Base-by-base conservation (phyloP, 2,329 filamentous ascomycete species). In the Hypoxylon sp. region DNA sequence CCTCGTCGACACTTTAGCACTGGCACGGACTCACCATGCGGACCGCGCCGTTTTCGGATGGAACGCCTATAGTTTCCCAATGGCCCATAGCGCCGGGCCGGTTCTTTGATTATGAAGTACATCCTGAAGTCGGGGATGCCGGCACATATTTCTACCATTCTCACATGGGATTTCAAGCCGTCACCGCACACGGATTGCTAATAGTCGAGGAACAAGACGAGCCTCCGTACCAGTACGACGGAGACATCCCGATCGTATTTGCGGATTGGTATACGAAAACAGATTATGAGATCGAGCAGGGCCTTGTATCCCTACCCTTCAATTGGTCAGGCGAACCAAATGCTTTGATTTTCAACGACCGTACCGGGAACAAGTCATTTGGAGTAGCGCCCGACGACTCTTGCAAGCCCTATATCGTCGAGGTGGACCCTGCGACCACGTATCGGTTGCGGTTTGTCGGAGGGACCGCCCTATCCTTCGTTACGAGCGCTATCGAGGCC, bases 81-180 rank as follows among this genome's bases (percentile, higher is more conserved):
- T 90, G 86, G 87, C 85, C 87, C 0, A 88, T 89, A 31, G 80
- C 83, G 0, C 79, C 85, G 0, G 72, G 76, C 0, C 78, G 83
- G 56, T 89, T 83, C 72, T 89, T 89, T 70, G 87, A 89, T 73
- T 89, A 89, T 67, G 85, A 89, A 66, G 73, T 89, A 3, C 77
- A 78, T 13, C 80, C 84, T 0, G 71, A 81, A 3, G 38, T 69
- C 1, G 81, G 79, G 4, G 80, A 84, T 50, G 81, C 83, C 0
- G 87, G 87, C 3, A 85, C 85, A 0, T 89, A 88, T 67, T 88
- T 87, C 68, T 89, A 89, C 66, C 87, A 89, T 67, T 88, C 86
- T 0, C 87, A 89, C 59, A 78, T 89, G 13, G 85, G 80, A 0
- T 83, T 88, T 55, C 86, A 89, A 67, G 82, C 83, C 0, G 72